A percentile compares a stretch with the other conserved stretches of the same genome.
Conservation (phyloP, 192 early-diverging fungal species). For the Linnemannia exigua region DNA sequence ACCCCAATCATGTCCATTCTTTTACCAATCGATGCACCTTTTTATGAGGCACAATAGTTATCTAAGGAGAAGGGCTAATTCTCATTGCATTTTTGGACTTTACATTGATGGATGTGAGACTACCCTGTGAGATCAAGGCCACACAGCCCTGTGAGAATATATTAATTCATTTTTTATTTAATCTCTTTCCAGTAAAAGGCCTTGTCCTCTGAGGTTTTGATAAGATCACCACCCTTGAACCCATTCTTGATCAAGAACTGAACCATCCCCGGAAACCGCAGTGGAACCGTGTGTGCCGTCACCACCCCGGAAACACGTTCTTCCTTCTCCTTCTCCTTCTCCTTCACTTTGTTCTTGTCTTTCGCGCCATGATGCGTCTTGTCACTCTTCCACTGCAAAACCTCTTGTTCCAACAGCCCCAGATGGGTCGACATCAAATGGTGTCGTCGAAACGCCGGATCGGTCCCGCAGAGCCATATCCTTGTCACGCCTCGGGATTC, state of each 20-base stretch:
- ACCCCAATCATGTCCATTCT: no score
- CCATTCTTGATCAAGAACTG: background rate
- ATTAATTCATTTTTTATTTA: background rate
- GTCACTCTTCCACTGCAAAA: background rate
- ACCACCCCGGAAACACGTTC: background rate
- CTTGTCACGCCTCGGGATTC: background rate
- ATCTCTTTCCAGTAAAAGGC: background rate
- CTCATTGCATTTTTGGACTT: no score
- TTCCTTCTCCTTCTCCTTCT: background rate
- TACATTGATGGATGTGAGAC: no score
- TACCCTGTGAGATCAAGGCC: no score
- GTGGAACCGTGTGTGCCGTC: background rate
- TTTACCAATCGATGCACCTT: no score
- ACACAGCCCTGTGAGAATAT: no score
- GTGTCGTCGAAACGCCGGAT: background rate
- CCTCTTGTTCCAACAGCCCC: background rate
- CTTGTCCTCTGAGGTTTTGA: background rate
- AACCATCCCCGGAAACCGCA: background rate
- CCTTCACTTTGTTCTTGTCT: background rate
- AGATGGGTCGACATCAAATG: background rate
- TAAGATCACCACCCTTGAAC: background rate
- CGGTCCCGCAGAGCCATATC: background rate
- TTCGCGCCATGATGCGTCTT: background rate
- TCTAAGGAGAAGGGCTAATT: no score
- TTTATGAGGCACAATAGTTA: no score